Percentiles rank a stretch among this genome's conserved stretches.
phyloP scores from a whole-genome alignment of 148 eudicot species.

The Heliamphora exappendiculata region DNA sequence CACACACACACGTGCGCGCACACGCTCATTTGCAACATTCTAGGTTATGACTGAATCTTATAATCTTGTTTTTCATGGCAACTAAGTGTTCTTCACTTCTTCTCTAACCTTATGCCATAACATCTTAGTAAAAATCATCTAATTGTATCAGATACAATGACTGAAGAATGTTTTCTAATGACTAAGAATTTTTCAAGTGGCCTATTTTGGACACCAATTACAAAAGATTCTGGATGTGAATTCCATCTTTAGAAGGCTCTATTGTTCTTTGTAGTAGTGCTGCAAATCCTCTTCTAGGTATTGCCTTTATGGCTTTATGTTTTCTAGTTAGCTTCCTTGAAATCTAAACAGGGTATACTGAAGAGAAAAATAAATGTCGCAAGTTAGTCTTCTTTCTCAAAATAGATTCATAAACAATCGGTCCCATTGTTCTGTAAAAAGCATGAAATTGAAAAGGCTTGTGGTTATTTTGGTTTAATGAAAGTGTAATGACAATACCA shows the following conservation, averaged over 20 bases:
- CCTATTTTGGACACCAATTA: neutral
- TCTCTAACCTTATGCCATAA: neutral
- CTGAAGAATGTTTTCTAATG: neutral
- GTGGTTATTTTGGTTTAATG: neutral
- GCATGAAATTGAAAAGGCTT: neutral
- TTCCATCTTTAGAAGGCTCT: neutral
- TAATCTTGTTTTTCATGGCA: neutral
- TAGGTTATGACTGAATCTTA: neutral
- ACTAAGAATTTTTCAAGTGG: neutral
- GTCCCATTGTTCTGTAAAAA: neutral
- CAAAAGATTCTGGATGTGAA: too few species aligned
- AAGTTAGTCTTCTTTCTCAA: neutral
- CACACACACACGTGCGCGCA: too few species aligned
- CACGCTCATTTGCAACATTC: neutral
- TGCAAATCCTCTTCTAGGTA: neutral
- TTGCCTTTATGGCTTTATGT: neutral
- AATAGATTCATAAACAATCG: neutral
- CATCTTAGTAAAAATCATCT: neutral
- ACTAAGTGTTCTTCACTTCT: neutral
- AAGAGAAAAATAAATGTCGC: neutral
- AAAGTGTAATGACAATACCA: neutral
- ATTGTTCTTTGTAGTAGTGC: neutral
- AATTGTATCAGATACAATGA: neutral
- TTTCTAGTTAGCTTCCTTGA: neutral
- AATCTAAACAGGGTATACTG: neutral